These are phyloP conservation scores for Phoma herbarum DNA, from an alignment of 2,329 filamentous ascomycete species.

Conservation along the genomic window DNA sequence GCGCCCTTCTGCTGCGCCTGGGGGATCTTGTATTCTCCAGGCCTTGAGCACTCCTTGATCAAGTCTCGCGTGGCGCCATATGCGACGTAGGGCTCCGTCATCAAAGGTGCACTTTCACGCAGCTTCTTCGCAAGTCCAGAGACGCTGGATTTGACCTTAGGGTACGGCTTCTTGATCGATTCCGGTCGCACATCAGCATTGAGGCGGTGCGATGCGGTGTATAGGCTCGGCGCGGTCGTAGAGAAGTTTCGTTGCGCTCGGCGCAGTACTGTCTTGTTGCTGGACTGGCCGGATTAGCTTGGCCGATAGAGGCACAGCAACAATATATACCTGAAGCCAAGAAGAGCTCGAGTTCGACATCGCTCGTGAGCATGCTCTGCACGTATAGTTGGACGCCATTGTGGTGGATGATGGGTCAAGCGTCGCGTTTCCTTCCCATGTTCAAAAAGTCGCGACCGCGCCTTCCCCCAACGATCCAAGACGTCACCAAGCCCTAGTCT, in stretches of 20 bases:
- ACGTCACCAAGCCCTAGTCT: conserved; percentile 39
- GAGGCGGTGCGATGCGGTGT: conserved; percentile 34
- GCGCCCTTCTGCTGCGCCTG: conserved; percentile 71
- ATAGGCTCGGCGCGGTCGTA: conserved; percentile 30
- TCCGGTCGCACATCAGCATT: conserved; percentile 29
- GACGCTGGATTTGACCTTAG: conserved; percentile 25
- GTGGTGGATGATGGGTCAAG: conserved; percentile 17
- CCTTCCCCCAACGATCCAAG: conserved; percentile 40
- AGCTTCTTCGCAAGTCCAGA: conserved; percentile 41
- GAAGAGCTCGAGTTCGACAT: conserved; percentile 29
- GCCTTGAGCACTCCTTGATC: conserved; percentile 75
- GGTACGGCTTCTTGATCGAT: conserved; percentile 30
- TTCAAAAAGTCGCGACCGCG: conserved; percentile 42
- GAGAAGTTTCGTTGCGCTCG: conserved; percentile 38
- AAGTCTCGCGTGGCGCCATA: conserved; percentile 81
- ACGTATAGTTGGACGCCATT: conserved; percentile 51
- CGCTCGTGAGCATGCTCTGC: conserved; percentile 47
- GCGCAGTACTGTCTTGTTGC: conserved; percentile 30
- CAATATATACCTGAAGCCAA: conserved; percentile 30
- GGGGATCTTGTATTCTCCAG: conserved; percentile 80
- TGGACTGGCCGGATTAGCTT: conserved; percentile 35
- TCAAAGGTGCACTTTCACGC: conserved; percentile 44
- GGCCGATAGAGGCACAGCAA: conserved; percentile 1
- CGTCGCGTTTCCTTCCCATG: neutral
- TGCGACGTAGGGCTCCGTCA: conserved; percentile 75